Conservation (phyloP, 1,139 yeast species). For the Sugiyamaella pinicola region DNA sequence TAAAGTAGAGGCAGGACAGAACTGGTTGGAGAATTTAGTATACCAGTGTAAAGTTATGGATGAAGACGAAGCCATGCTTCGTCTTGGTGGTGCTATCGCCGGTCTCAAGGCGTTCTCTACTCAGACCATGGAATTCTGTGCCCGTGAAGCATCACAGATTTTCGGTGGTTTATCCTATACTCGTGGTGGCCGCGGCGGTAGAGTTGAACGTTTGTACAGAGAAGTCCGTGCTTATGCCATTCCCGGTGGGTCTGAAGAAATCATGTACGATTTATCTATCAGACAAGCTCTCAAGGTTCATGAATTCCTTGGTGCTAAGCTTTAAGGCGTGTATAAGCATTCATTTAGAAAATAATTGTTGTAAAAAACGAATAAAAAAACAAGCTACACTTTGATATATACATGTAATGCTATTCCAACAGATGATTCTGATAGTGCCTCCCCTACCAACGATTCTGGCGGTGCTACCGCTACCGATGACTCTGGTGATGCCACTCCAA, state of each 20-base stretch:
- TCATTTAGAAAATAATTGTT: not conserved
- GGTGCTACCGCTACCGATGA: not conserved
- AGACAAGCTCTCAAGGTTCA: conserved; percentile 47
- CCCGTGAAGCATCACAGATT: conserved; percentile 50
- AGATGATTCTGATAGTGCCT: not conserved
- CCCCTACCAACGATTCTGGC: not conserved
- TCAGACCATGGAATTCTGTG: conserved; percentile 47
- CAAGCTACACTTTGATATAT: not conserved
- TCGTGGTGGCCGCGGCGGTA: conserved; percentile 49
- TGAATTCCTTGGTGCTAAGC: conserved; percentile 45
- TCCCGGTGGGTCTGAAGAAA: conserved; percentile 52
- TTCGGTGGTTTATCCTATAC: conserved; percentile 51
- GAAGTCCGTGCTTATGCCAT: conserved; percentile 50
- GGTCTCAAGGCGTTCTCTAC: conserved; percentile 49
- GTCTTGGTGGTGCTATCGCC: conserved; percentile 51
- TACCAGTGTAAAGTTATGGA: conserved; percentile 44
- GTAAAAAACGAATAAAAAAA: not conserved
- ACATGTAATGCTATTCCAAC: not conserved
- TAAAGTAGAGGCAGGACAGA: conserved; percentile 45
- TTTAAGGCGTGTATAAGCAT: conserved; percentile 31
- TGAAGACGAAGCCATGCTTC: conserved; percentile 45
- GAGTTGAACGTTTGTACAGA: conserved; percentile 48
- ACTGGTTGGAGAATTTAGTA: conserved; percentile 44
- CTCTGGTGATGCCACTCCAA: not conserved
- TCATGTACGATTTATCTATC: conserved; percentile 48